Conservation (phyloP, 2,329 filamentous ascomycete genomes). For the Penicillium corylophilum region DNA sequence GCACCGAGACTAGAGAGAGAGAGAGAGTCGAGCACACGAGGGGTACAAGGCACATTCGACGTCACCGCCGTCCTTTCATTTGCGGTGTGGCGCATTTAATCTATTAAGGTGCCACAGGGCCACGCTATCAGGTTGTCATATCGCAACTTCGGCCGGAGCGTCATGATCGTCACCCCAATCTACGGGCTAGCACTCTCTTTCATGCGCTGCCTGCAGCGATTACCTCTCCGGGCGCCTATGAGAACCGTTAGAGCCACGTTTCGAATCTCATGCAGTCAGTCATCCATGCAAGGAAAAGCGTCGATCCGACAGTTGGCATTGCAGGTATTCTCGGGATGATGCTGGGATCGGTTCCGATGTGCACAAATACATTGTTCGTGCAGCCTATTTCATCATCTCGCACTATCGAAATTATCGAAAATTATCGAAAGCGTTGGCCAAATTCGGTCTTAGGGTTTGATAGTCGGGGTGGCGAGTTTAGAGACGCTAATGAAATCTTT, state of each 20-base stretch:
- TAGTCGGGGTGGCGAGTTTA: neutral
- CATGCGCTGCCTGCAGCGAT: conserved; percentile 12
- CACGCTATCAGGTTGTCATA: conserved; percentile 9
- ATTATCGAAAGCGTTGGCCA: neutral
- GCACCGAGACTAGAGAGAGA: too few species aligned
- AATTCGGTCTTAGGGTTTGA: neutral
- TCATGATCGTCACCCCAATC: conserved; percentile 14
- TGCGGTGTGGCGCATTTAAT: conserved; percentile 16
- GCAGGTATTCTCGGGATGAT: neutral
- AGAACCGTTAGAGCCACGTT: conserved; percentile 1
- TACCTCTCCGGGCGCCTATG: conserved; percentile 13
- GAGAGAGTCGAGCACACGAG: neutral
- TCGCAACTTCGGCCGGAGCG: conserved; percentile 5
- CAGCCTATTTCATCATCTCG: neutral
- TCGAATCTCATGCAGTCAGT: conserved; percentile 1
- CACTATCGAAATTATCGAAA: neutral
- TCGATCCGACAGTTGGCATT: conserved; percentile 5
- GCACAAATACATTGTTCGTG: neutral
- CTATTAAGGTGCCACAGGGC: conserved; percentile 13
- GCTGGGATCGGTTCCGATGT: neutral
- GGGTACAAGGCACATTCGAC: conserved; percentile 1
- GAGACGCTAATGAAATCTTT: neutral
- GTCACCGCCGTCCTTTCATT: conserved; percentile 7
- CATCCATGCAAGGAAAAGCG: neutral
- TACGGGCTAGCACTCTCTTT: conserved; percentile 4